Percentiles rank a stretch among this genome's conserved stretches.
Evolutionary conservation across 305 asterid genomes (phyloP).

Genomic region (Fraxinus sp.): DNA sequence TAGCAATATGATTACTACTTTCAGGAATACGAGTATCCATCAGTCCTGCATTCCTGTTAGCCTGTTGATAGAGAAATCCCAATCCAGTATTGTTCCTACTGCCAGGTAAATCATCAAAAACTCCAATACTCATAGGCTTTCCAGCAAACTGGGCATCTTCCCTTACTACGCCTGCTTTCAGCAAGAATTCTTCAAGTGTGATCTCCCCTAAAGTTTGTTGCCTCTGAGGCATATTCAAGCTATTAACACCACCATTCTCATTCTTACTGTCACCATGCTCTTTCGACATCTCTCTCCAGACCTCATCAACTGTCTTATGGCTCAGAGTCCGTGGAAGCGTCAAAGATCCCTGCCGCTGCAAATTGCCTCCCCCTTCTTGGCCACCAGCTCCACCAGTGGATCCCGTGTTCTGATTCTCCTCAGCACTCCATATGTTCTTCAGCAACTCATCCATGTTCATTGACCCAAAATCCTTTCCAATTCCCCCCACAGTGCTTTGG

Average conservation of each 20-base stretch:
- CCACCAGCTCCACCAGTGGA: slow-evolving; percentile 17
- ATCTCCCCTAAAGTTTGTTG: slow-evolving; percentile 79
- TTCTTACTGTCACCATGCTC: slow-evolving; percentile 50
- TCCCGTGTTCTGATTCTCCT: slow-evolving; percentile 67
- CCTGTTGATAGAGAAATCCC: slow-evolving; percentile 50
- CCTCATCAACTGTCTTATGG: slow-evolving; percentile 62
- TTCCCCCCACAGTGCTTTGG: slow-evolving; percentile 55
- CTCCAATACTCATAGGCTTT: slow-evolving; percentile 35
- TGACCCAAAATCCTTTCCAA: slow-evolving; percentile 50
- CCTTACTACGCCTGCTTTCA: slow-evolving; percentile 83
- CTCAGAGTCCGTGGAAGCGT: slow-evolving; percentile 86
- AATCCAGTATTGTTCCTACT: slow-evolving; percentile 41
- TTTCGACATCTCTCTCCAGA: slow-evolving; percentile 78
- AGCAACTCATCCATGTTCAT: slow-evolving; percentile 78
- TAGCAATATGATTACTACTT: slow-evolving; percentile 39
- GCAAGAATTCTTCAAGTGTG: slow-evolving; percentile 88
- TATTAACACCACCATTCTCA: slow-evolving; percentile 24
- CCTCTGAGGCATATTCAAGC: slow-evolving; percentile 54
- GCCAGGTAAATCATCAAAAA: slow-evolving; percentile 39
- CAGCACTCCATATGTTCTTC: slow-evolving; percentile 91
- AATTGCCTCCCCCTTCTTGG: slow-evolving; percentile 37
- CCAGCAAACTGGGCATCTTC: slow-evolving; percentile 64
- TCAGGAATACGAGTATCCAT: slow-evolving; percentile 39
- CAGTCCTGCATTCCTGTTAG: slow-evolving; percentile 35
- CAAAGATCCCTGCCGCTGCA: slow-evolving; percentile 87